These are phyloP conservation scores for Mucor piriformis DNA, from an alignment of 371 early-diverging fungal genomes.

Conservation along the genomic window DNA sequence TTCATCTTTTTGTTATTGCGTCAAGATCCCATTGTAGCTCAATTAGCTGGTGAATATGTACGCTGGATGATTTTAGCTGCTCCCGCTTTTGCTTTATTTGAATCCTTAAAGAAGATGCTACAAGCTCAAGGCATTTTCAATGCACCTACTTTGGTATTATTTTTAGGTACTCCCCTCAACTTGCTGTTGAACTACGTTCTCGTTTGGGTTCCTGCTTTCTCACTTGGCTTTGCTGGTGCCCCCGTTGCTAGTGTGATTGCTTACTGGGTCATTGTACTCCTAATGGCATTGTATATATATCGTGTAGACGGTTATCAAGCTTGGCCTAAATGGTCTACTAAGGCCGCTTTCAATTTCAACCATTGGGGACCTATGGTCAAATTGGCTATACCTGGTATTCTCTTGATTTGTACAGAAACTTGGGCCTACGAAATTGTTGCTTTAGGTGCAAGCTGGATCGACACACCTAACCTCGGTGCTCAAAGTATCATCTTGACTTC, in stretches of 20 bases:
- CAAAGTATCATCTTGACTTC: conserved; percentile 82
- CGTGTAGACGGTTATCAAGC: conserved; percentile 67
- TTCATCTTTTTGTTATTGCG: conserved; percentile 45
- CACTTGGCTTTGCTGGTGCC: conserved; percentile 81
- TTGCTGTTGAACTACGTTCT: conserved; percentile 67
- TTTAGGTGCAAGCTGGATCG: conserved; percentile 78
- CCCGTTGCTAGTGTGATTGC: conserved; percentile 77
- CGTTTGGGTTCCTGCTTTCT: conserved; percentile 66
- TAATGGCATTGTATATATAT: conserved; percentile 63
- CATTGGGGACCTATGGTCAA: conserved; percentile 65
- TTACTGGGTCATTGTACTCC: conserved; percentile 64
- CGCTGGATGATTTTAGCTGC: conserved; percentile 68
- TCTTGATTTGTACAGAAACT: conserved; percentile 70
- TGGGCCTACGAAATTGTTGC: conserved; percentile 65
- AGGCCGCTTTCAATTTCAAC: conserved; percentile 51
- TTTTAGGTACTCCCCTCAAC: conserved; percentile 72
- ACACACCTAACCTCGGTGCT: conserved; percentile 77
- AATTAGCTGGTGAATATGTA: conserved; percentile 52
- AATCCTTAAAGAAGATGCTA: conserved; percentile 75
- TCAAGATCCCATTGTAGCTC: conserved; percentile 40
- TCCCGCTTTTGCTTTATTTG: conserved; percentile 73
- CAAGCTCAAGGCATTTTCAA: conserved; percentile 85
- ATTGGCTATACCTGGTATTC: conserved; percentile 71
- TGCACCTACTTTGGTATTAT: conserved; percentile 68
- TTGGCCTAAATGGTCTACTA: conserved; percentile 80